Evolutionary conservation across 441 rosid genomes (phyloP).

Genomic region (Syzygium malaccense): DNA sequence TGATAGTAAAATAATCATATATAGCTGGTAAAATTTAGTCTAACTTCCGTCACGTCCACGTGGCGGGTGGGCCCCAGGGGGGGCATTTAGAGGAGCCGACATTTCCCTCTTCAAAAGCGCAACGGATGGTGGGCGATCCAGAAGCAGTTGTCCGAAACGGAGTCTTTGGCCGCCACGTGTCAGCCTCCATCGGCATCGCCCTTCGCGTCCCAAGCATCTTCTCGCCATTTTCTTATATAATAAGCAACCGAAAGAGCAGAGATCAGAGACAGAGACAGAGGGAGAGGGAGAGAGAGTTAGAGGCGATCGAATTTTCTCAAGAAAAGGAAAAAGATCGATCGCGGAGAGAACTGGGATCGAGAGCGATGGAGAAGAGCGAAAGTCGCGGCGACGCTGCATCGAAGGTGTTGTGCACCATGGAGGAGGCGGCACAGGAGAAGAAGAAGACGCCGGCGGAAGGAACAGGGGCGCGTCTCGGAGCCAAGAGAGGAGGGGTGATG

Average conservation of each 20-base stretch:
- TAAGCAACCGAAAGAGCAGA: background rate
- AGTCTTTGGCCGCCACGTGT: too few species aligned
- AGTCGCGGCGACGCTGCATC: background rate
- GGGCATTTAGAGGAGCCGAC: background rate
- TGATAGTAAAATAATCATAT: too few species aligned
- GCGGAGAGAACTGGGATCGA: background rate
- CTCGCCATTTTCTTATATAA: background rate
- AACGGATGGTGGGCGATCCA: too few species aligned
- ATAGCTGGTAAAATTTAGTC: background rate
- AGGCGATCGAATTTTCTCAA: background rate
- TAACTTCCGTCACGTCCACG: background rate
- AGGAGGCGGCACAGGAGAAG: background rate
- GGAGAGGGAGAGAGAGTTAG: background rate
- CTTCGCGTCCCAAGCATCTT: background rate
- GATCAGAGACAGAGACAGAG: background rate
- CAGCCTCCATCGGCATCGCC: background rate
- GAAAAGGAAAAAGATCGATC: background rate
- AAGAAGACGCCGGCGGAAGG: background rate
- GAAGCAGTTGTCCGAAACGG: too few species aligned
- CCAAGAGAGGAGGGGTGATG: constrained; percentile 17
- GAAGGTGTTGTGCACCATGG: background rate
- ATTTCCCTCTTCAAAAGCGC: background rate
- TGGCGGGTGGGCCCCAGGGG: background rate
- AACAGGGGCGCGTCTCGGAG: background rate
- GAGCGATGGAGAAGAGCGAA: background rate